Evolutionary conservation across 2,329 filamentous ascomycete species (phyloP), one percentile per base, ranked within the genome.

Genomic region (Scorias spongiosa): DNA sequence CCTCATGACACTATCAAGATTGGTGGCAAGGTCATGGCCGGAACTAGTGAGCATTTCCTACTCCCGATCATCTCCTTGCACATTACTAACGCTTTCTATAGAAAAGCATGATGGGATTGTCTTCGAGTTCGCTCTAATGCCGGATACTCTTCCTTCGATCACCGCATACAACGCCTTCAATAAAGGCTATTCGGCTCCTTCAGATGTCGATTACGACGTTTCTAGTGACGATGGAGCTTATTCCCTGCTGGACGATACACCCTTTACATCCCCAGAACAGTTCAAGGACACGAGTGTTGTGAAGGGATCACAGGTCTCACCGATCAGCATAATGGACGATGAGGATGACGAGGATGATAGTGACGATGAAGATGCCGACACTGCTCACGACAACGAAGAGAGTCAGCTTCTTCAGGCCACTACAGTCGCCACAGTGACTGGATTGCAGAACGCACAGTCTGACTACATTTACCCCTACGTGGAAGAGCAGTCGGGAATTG

Each of bases 1-100:
- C 36, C 42, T 3, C 54, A 53, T 28, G 59, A 63, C 44, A 41
- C 48, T 11, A 57, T 63, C 46, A 53, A 53, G 45, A 48, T 63
- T 20, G 60, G 60, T 32, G 51, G 54, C 15, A 43, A 42, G 34
- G 56, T 63, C 12, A 48, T 45, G 10, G 41, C 55, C 15, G 54
- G 52, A 28, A 36, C 51, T 9, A 55, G 57, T 59, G 51, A 44
- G 47, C 34, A 18, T 29, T 17, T 17, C 15, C 32, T 20, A 18
- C 5, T 26, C 39, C 32, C 34, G 10, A 20, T 11, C n/a, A 7
- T 2, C 29, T 40, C 34, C 2, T 11, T 37, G n/a, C 29, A 36
- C 18, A 26, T 39, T 14, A 10, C 9, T 29, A 42, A 39, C 45
- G 30, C 26, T 18, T 28, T 39, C 20, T 40, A 8, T 29, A 56